These are phyloP conservation scores for Phoenix dactylifera DNA, from an alignment of 176 grass and related monocot genomes.

Conservation along the genomic window DNA sequence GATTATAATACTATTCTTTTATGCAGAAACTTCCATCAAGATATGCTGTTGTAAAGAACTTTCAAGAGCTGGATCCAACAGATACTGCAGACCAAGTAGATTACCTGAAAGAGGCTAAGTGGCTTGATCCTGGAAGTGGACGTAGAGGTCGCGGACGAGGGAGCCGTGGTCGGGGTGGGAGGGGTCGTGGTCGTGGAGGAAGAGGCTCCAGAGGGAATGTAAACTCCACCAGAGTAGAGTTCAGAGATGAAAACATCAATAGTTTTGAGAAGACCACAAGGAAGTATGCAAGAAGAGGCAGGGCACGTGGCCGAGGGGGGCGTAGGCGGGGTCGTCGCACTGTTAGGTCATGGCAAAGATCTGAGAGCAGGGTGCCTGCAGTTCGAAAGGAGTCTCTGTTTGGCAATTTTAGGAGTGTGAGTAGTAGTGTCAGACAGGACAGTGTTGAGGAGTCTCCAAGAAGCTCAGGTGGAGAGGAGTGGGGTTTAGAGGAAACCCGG, in stretches of 20 bases:
- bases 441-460: conserved; percentile 30
- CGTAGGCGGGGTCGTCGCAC: conserved; percentile 69
- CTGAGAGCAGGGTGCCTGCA: conserved; percentile 32
- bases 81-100: conserved; percentile 34
- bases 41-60: conserved; percentile 42
- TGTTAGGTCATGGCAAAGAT: conserved; percentile 54
- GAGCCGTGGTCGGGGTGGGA: neutral
- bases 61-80: conserved; percentile 34
- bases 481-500: conserved; percentile 47
- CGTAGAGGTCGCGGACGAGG: conserved; percentile 70
- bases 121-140: conserved; percentile 33
- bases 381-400: conserved; percentile 55
- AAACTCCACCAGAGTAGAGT: conserved; percentile 28
- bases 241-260: conserved; percentile 27
- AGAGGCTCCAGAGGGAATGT: conserved; percentile 44
- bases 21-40: conserved; percentile 69
- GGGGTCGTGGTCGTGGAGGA: conserved; percentile 50
- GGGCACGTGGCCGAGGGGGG: conserved; percentile 26
- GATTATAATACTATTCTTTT: no score
- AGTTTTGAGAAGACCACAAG: conserved; percentile 30
- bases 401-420: conserved; percentile 72
- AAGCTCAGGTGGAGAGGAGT: conserved; percentile 73
- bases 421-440: conserved; percentile 30
- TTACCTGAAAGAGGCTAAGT: conserved; percentile 9
- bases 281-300: conserved; percentile 47